Percentiles rank a stretch among this genome's conserved stretches.
Evolutionary conservation across 805 yeast genomes (phyloP).

Genomic region (Lachancea lanzarotensis): DNA sequence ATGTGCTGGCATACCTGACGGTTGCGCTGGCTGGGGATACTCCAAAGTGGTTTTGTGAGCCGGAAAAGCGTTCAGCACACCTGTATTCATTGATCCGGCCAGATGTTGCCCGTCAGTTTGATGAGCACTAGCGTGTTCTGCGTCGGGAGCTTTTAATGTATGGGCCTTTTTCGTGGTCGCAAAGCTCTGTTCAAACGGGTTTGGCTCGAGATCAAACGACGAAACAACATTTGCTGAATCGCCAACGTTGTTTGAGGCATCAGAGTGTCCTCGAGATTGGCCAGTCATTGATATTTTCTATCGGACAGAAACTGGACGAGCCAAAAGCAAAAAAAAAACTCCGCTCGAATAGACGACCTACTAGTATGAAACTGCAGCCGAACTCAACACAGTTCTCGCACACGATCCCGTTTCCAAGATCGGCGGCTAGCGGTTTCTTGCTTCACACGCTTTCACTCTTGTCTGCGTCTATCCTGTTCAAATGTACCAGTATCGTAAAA

Average conservation of each 20-base stretch:
- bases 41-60: neutral
- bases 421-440: neutral
- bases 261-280: neutral
- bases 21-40: neutral
- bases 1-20: neutral
- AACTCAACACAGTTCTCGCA: too few species aligned
- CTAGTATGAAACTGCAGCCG: neutral
- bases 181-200: constrained; percentile 92
- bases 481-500: neutral
- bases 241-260: constrained; percentile 1
- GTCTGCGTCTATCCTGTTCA: neutral
- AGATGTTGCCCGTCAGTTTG: neutral
- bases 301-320: neutral
- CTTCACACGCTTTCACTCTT: neutral
- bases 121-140: constrained; percentile 3
- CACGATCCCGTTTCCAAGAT: neutral
- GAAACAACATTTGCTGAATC: constrained; percentile 13
- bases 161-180: constrained; percentile 43
- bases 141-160: constrained; percentile 12
- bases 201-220: constrained; percentile 78
- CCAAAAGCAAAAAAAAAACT: neutral
- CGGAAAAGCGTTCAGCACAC: neutral
- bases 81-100: neutral
- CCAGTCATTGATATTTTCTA: neutral
- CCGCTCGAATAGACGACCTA: too few species aligned